A percentile compares a stretch with the other conserved stretches of the same genome.
These are phyloP conservation scores for Aureobasidium sp. DNA, from an alignment of 2,329 filamentous ascomycete genomes.

Conservation along the genomic window DNA sequence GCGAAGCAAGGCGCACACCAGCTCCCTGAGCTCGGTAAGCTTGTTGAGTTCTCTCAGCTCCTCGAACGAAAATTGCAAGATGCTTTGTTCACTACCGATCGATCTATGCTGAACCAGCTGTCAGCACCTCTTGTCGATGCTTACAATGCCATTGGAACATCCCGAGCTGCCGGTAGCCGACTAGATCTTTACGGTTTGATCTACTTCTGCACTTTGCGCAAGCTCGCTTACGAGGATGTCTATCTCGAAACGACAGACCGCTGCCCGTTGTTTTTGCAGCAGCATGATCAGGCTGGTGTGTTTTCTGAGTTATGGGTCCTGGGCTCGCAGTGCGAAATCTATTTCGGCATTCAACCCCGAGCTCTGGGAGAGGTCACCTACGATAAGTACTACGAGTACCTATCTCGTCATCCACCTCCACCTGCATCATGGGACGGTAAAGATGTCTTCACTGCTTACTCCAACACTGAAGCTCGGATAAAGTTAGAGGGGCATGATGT, in stretches of 20 bases:
- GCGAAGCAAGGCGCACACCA: slow-evolving; percentile 14
- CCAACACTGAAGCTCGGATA: slow-evolving; percentile 23
- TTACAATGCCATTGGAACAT: neutral
- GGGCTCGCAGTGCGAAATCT: slow-evolving; percentile 56
- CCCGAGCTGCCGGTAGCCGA: neutral
- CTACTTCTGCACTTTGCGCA: slow-evolving; percentile 52
- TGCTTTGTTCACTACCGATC: slow-evolving; percentile 31
- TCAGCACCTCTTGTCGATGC: slow-evolving; percentile 14
- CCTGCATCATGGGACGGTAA: slow-evolving; percentile 18
- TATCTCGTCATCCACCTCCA: slow-evolving; percentile 18
- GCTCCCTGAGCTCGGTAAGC: slow-evolving; percentile 15
- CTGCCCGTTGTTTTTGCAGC: slow-evolving; percentile 54
- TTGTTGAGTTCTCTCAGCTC: slow-evolving; percentile 16
- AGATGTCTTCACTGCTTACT: slow-evolving; percentile 19
- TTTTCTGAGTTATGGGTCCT: slow-evolving; percentile 59
- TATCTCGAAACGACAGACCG: slow-evolving; percentile 57
- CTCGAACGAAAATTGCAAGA: slow-evolving; percentile 17
- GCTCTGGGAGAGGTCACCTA: slow-evolving; percentile 19
- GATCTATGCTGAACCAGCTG: slow-evolving; percentile 16
- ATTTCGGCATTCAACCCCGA: slow-evolving; percentile 47
- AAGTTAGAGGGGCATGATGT: slow-evolving; percentile 16
- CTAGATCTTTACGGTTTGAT: slow-evolving; percentile 51
- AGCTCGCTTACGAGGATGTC: slow-evolving; percentile 54
- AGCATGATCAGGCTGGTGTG: slow-evolving; percentile 56
- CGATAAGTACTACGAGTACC: slow-evolving; percentile 16